Conservation (phyloP, 495 filamentous ascomycete species). For the Penicillium manginii region DNA sequence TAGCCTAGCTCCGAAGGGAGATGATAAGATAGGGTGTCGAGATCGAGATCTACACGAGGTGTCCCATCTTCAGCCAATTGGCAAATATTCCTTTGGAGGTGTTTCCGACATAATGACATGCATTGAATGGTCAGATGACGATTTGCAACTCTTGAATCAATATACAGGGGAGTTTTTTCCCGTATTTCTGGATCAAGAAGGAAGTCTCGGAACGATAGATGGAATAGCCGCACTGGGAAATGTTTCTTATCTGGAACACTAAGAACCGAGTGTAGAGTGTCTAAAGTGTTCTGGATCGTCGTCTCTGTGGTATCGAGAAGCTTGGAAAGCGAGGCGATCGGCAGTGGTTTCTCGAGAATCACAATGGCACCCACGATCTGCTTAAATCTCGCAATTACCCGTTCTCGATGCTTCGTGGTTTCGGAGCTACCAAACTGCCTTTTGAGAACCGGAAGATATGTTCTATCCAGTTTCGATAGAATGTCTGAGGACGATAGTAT, state of each 20-base stretch:
- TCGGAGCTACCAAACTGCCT: neutral
- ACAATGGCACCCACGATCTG: constrained; percentile 1
- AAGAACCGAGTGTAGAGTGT: neutral
- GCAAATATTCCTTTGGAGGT: constrained; percentile 42
- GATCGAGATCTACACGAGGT: constrained; percentile 24
- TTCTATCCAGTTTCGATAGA: neutral
- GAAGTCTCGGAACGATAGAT: constrained; percentile 18
- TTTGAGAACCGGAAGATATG: constrained; percentile 1
- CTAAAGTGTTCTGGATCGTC: neutral
- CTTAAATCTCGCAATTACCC: neutral
- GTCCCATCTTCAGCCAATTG: constrained; percentile 23
- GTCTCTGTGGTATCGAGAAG: neutral
- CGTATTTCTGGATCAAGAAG: constrained; percentile 5
- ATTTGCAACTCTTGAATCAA: constrained; percentile 9
- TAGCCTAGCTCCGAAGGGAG: constrained; percentile 38
- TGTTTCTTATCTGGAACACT: neutral
- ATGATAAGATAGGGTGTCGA: constrained; percentile 14
- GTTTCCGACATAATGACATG: constrained; percentile 30
- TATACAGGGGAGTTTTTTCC: constrained; percentile 14
- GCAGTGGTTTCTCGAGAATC: constrained; percentile 11
- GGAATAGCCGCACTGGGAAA: neutral
- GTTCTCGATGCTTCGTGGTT: neutral
- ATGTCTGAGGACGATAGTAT: neutral
- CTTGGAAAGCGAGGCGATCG: constrained; percentile 9
- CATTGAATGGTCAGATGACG: constrained; percentile 15